Percentiles rank a stretch among this genome's conserved stretches.
Evolutionary conservation across 2,329 filamentous ascomycete species (phyloP).

Genomic region (Torrubiella hemipterigena): DNA sequence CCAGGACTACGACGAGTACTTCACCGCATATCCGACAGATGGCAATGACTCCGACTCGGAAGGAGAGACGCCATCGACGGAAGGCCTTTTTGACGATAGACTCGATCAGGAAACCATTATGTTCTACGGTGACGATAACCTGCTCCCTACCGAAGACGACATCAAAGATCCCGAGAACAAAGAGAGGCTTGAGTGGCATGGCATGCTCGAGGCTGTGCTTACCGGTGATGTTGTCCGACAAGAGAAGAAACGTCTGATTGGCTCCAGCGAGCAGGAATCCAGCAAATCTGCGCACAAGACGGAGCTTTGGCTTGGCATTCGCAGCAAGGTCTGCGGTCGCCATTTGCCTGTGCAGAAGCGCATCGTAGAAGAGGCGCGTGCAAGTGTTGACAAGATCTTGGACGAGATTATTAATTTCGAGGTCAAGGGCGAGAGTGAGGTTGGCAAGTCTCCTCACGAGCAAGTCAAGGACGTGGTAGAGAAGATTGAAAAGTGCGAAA

Average conservation of each 20-base stretch:
- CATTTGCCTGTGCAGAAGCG: slow-evolving; percentile 75
- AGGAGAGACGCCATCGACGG: slow-evolving; percentile 79
- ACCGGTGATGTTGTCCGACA: slow-evolving; percentile 96
- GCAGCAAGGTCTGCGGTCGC: slow-evolving; percentile 73
- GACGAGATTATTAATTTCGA: slow-evolving; percentile 88
- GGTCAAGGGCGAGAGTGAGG: slow-evolving; percentile 87
- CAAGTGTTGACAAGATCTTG: slow-evolving; percentile 59
- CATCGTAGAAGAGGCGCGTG: slow-evolving; percentile 75
- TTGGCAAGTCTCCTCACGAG: slow-evolving; percentile 73
- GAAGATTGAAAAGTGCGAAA: slow-evolving; percentile 83
- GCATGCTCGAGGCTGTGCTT: slow-evolving; percentile 90
- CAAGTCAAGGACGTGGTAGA: slow-evolving; percentile 83
- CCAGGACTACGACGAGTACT: slow-evolving; percentile 61
- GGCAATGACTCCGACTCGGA: slow-evolving; percentile 76
- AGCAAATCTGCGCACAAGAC: slow-evolving; percentile 58
- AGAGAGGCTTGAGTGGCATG: slow-evolving; percentile 93
- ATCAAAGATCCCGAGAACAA: slow-evolving; percentile 77
- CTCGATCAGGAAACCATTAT: slow-evolving; percentile 89
- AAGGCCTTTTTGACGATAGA: slow-evolving; percentile 71
- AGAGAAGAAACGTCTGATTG: slow-evolving; percentile 91
- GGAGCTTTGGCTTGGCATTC: slow-evolving; percentile 79
- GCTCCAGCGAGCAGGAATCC: slow-evolving; percentile 49
- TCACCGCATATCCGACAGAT: slow-evolving; percentile 52
- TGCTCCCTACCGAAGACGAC: slow-evolving; percentile 82
- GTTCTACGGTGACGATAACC: slow-evolving; percentile 82